Evolutionary conservation across 176 grass and related monocot species (phyloP).

Genomic region (Panicum miliaceum): DNA sequence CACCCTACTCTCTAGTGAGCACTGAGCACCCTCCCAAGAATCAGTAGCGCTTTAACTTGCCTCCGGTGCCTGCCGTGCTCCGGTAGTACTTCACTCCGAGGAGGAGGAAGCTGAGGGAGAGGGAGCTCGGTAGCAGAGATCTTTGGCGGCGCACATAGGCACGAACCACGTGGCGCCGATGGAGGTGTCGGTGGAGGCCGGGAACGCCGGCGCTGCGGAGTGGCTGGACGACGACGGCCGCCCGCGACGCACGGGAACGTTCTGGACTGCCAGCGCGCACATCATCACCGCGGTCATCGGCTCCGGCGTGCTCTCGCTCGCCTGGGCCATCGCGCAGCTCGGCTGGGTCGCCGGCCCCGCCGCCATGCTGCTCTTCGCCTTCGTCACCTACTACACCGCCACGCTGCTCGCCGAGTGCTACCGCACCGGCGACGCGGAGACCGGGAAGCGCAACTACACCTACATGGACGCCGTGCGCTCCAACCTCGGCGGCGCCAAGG

Average conservation of each 20-base stretch:
- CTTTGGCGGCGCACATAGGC: neutral
- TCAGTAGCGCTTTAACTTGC: too few species aligned
- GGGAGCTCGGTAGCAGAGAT: neutral
- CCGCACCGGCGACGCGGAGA: constrained; percentile 61
- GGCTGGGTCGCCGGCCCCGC: constrained; percentile 82
- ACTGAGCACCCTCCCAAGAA: too few species aligned
- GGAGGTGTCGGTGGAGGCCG: constrained; percentile 56
- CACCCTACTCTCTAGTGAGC: too few species aligned
- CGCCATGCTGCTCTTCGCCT: constrained; percentile 86
- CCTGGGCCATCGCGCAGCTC: constrained; percentile 87
- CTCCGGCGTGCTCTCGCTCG: constrained; percentile 81
- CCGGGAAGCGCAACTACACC: constrained; percentile 85
- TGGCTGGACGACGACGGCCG: constrained; percentile 77
- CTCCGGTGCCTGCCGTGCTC: too few species aligned
- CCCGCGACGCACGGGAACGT: constrained; percentile 42
- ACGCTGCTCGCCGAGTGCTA: constrained; percentile 83
- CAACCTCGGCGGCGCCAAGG: constrained; percentile 65
- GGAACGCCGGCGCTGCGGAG: constrained; percentile 20
- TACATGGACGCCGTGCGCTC: constrained; percentile 89
- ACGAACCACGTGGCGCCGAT: neutral
- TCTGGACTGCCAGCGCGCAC: constrained; percentile 88
- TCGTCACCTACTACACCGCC: constrained; percentile 88
- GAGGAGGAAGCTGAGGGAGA: too few species aligned
- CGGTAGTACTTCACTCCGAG: too few species aligned
- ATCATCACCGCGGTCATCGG: constrained; percentile 94